Percentiles rank a stretch among this genome's conserved stretches.
Evolutionary conservation across 495 filamentous ascomycete species (phyloP).

Genomic region (Bacidia gigantensis): DNA sequence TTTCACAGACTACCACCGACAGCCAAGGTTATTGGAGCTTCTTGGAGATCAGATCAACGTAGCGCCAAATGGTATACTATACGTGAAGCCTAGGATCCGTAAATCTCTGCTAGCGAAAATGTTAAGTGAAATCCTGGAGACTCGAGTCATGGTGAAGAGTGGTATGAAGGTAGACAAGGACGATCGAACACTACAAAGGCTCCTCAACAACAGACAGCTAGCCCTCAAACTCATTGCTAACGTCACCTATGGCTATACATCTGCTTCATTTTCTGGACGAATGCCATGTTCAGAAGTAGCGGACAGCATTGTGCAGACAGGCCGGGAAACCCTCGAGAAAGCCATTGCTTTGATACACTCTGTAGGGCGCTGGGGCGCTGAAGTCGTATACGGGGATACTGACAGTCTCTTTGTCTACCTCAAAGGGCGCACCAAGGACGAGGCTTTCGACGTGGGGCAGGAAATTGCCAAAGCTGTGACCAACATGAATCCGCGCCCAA

Average conservation of each 20-base stretch:
- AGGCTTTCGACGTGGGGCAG: constrained; percentile 84
- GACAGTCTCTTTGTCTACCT: constrained; percentile 92
- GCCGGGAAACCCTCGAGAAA: constrained; percentile 84
- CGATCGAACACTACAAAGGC: constrained; percentile 70
- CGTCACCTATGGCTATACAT: constrained; percentile 96
- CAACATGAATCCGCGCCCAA: constrained; percentile 74
- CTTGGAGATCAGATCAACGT: constrained; percentile 83
- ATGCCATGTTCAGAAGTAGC: constrained; percentile 98
- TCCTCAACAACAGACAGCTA: constrained; percentile 86
- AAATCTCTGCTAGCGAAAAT: constrained; percentile 92
- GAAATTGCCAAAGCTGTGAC: constrained; percentile 89
- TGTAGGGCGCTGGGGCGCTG: constrained; percentile 72
- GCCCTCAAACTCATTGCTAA: constrained; percentile 97
- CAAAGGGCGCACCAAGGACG: constrained; percentile 67
- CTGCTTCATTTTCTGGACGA: constrained; percentile 83
- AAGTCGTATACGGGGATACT: constrained; percentile 96
- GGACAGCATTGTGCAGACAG: constrained; percentile 94
- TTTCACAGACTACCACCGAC: constrained; percentile 68
- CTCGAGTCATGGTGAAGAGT: constrained; percentile 92
- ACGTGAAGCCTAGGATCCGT: constrained; percentile 68
- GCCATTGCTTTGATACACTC: constrained; percentile 89
- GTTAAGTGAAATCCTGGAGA: constrained; percentile 91
- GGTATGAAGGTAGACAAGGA: constrained; percentile 94
- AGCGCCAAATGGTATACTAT: constrained; percentile 93
- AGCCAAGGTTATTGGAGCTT: constrained; percentile 60